phyloP scores from a whole-genome alignment of 192 early-diverging fungal species.

The Oehlia diaphana region DNA sequence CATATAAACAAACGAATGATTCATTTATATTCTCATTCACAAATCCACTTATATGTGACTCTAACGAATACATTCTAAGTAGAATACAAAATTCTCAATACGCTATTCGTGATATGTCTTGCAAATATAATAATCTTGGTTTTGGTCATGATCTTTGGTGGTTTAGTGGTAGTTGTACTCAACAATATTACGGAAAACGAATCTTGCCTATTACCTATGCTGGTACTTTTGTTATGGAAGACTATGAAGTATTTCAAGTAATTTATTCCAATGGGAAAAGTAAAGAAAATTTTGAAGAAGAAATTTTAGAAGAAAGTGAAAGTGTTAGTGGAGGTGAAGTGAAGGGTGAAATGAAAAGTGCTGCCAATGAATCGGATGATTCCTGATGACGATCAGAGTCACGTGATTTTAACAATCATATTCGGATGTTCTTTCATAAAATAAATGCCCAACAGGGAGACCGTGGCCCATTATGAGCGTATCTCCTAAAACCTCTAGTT shows the following conservation, averaged over 20 bases:
- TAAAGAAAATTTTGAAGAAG: neutral
- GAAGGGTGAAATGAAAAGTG: neutral
- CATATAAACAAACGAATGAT: neutral
- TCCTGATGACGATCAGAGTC: no score
- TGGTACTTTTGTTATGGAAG: neutral
- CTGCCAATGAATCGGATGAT: no score
- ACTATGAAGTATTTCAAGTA: slow-evolving; percentile 1
- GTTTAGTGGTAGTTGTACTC: neutral
- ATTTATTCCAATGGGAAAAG: neutral
- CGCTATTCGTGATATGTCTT: neutral
- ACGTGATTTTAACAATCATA: no score
- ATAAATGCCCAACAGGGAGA: no score
- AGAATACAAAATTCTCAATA: neutral
- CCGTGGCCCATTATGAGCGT: no score
- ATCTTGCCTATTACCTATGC: neutral
- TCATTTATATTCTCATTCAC: slow-evolving; percentile 28
- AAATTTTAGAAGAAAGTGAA: neutral
- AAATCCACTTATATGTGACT: neutral
- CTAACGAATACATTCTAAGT: neutral
- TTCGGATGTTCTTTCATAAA: no score
- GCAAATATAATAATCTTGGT: neutral
- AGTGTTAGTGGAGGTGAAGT: neutral
- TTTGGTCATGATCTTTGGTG: neutral
- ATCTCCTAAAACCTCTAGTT: no score
- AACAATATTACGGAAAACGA: neutral